phyloP scores from a whole-genome alignment of 768 basidiomycete species.

The Lactifluus echinatus region DNA sequence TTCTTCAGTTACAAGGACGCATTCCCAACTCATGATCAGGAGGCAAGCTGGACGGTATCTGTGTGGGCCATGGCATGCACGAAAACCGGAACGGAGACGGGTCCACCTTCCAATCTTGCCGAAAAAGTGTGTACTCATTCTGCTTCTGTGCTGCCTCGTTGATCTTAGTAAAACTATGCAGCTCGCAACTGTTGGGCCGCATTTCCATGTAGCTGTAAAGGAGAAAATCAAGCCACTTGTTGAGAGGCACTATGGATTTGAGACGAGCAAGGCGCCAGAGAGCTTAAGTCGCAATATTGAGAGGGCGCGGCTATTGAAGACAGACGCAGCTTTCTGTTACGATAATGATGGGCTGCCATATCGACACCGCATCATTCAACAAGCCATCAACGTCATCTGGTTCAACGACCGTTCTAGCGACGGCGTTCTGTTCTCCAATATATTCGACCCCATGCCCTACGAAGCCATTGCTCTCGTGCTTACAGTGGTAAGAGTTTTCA shows the following conservation, averaged over 20 bases:
- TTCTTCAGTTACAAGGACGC: conserved; percentile 8
- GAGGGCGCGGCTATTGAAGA: conserved; percentile 1
- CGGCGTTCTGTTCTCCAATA: conserved; percentile 1
- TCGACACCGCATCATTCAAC: conserved; percentile 8
- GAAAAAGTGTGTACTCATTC: neutral
- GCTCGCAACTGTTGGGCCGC: neutral
- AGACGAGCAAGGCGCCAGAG: conserved; percentile 7
- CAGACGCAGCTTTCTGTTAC: neutral
- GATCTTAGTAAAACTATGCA: neutral
- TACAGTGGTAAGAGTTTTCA: conserved; percentile 2
- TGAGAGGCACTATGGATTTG: conserved; percentile 10
- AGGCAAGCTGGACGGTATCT: neutral
- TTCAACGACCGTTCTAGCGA: conserved; percentile 14
- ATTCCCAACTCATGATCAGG: conserved; percentile 11
- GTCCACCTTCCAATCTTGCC: neutral
- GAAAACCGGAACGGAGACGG: neutral
- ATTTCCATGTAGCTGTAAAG: conserved; percentile 5
- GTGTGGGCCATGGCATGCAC: conserved; percentile 8
- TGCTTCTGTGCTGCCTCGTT: neutral
- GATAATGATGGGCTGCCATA: conserved; percentile 5
- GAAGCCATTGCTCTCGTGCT: conserved; percentile 14
- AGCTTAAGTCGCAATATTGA: conserved; percentile 1
- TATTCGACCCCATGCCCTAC: conserved; percentile 13
- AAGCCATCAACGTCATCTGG: conserved; percentile 11
- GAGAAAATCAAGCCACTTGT: conserved; percentile 8